phyloP scores from a whole-genome alignment of 2,329 filamentous ascomycete genomes.

The Clonostachys chloroleuca region DNA sequence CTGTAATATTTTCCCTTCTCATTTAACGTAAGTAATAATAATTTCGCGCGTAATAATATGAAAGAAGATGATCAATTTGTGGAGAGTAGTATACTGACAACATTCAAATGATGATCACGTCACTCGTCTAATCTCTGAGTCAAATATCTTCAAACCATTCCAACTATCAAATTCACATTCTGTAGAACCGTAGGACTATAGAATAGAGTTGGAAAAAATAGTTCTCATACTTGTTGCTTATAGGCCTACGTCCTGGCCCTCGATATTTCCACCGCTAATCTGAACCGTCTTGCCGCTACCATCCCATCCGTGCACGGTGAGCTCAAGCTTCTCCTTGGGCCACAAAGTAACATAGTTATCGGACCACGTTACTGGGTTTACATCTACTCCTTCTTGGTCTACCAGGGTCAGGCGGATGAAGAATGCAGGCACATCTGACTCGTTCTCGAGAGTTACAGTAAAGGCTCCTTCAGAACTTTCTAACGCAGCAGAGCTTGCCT shows the following conservation, averaged over 20 bases:
- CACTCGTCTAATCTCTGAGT: too few species aligned
- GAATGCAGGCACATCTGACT: constrained; percentile 46
- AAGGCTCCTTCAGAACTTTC: constrained; percentile 6
- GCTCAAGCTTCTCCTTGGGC: constrained; percentile 43
- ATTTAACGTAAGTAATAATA: too few species aligned
- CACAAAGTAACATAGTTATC: constrained; percentile 62
- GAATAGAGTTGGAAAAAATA: too few species aligned
- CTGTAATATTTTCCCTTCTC: too few species aligned
- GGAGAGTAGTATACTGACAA: too few species aligned
- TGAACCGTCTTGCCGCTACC: constrained; percentile 3
- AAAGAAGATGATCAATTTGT: too few species aligned
- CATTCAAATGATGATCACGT: too few species aligned
- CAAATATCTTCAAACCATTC: too few species aligned
- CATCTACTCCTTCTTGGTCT: constrained; percentile 33
- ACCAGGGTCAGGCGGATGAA: constrained; percentile 50
- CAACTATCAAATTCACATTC: too few species aligned
- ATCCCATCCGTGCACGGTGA: constrained; percentile 9
- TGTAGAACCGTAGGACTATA: too few species aligned
- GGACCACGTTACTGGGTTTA: constrained; percentile 50
- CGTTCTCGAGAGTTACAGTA: constrained; percentile 44
- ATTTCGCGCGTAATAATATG: too few species aligned
- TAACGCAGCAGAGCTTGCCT: constrained; percentile 10
- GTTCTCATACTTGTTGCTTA: too few species aligned
- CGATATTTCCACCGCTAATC: constrained; percentile 8
- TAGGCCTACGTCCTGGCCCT: not conserved